These are phyloP conservation scores for Fusarium euwallaceae DNA, from an alignment of 2,329 filamentous ascomycete genomes.

Conservation along the genomic window DNA sequence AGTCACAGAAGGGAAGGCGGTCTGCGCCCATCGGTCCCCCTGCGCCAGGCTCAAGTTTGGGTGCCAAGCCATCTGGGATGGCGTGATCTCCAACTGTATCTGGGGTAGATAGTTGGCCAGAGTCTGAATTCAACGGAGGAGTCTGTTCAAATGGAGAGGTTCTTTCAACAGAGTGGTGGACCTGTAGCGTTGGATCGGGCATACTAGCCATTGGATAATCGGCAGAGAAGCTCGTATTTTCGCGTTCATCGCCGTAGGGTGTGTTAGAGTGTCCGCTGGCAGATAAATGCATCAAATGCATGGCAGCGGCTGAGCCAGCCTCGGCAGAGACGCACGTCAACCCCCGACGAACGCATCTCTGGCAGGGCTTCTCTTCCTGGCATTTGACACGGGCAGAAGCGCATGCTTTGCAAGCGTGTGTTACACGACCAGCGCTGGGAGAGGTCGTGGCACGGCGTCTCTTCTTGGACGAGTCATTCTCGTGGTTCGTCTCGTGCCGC, in stretches of 20 bases:
- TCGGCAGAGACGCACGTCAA: constrained; percentile 58
- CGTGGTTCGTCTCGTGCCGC: constrained; percentile 65
- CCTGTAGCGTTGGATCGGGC: constrained; percentile 15
- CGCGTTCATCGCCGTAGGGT: constrained; percentile 39
- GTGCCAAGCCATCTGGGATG: constrained; percentile 19
- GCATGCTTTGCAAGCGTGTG: constrained; percentile 66
- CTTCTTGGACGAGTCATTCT: constrained; percentile 63
- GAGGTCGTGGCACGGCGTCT: constrained; percentile 60
- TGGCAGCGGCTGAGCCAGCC: constrained; percentile 55
- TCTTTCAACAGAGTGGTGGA: constrained; percentile 26
- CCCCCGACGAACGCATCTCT: constrained; percentile 62
- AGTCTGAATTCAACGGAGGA: constrained; percentile 26
- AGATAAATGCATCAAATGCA: constrained; percentile 60
- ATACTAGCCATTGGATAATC: constrained; percentile 20
- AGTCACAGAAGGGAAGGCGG: constrained; percentile 62
- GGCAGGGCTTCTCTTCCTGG: constrained; percentile 67
- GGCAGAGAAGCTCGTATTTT: constrained; percentile 29
- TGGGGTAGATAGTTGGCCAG: constrained; percentile 38
- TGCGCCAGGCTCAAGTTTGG: constrained; percentile 33
- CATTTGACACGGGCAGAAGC: constrained; percentile 67
- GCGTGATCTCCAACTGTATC: constrained; percentile 36
- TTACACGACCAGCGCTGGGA: constrained; percentile 62
- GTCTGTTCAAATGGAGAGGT: constrained; percentile 32
- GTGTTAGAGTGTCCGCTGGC: constrained; percentile 50
- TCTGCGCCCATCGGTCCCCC: constrained; percentile 47